phyloP scores from a whole-genome alignment of 2,329 filamentous ascomycete genomes.

The Alternaria brassicae region DNA sequence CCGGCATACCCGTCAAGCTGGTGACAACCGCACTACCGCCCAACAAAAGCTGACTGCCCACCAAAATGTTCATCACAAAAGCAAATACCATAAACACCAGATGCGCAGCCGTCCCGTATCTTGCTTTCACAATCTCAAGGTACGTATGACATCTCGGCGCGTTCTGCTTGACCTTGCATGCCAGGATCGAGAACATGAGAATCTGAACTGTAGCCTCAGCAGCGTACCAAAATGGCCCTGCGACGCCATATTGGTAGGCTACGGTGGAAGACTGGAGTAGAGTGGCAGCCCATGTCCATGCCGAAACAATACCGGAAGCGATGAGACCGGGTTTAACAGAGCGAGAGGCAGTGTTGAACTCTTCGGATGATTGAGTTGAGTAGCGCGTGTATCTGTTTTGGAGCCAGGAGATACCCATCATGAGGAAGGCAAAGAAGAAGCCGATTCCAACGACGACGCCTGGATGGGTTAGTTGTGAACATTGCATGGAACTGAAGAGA shows the following conservation, averaged over 20 bases:
- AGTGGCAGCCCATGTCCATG: conserved; percentile 60
- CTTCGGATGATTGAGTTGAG: conserved; percentile 55
- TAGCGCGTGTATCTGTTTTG: conserved; percentile 45
- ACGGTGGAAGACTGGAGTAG: conserved; percentile 39
- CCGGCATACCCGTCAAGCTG: conserved; percentile 53
- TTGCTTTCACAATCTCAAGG: conserved; percentile 52
- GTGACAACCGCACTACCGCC: conserved; percentile 56
- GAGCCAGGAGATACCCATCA: conserved; percentile 49
- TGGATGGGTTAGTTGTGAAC: conserved; percentile 7
- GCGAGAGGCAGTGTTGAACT: conserved; percentile 58
- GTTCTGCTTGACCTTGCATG: conserved; percentile 54
- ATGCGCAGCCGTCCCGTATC: conserved; percentile 51
- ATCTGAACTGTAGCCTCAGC: conserved; percentile 56
- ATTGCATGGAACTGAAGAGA: neutral
- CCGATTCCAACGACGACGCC: conserved; percentile 58
- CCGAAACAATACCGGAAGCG: conserved; percentile 57
- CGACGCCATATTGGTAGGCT: conserved; percentile 41
- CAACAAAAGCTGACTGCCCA: conserved; percentile 52
- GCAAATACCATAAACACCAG: conserved; percentile 53
- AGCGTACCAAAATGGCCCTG: conserved; percentile 50
- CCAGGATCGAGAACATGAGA: conserved; percentile 54
- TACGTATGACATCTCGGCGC: conserved; percentile 52
- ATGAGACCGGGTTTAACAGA: conserved; percentile 57
- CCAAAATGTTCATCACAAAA: conserved; percentile 54
- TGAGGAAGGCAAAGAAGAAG: conserved; percentile 47